Evolutionary conservation across 352 stramenopile genomes (phyloP), one percentile per base, ranked within the genome.

Genomic region (Phytophthora kernoviae): DNA sequence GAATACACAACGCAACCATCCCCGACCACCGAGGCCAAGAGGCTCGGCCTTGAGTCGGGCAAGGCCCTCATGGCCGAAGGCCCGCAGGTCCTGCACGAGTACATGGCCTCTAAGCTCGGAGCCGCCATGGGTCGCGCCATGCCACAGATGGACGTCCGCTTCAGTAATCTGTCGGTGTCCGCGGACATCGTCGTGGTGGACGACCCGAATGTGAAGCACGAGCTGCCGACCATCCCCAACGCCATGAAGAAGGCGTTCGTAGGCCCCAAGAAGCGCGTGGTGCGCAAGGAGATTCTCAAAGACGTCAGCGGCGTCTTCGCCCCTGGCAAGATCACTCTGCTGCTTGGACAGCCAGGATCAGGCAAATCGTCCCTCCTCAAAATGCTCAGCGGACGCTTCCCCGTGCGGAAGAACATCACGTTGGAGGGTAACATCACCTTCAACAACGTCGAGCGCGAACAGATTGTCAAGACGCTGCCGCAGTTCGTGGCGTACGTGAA

Each of bases 401-500:
- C 64, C 4, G 54, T 62, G 0, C 26, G 36, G 12, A 83, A 76
- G 44, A 75, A 75, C 51, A 66, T 80, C 46, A 67, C 53, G 8
- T 15, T 84, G 24, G 65, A 79, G 9, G 72, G 75, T 12, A 34
- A 62, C 17, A 42, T 81, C 4, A 62, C 72, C 1, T 81, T 74
- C 61, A 84, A 84, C 43, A 67, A 60, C 40, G 65, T 72, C 24
- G 24, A 47, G 4, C 68, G 57, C 9, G 47, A 68, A 7, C 50
- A 74, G 11, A 58, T 84, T 21, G 11, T 54, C 20, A 65, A 73
- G 21, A 49, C 58, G 1, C 39, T 86, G 34, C 75, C 77, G 21
- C 77, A 84, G 46, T 61, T 81, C 37, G 49, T 68, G n/a, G 37
- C 75, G 7, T 87, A 87, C 62, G 74, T 84, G 40, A 60, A 42